Base-by-base conservation (phyloP, 371 early-diverging fungal species). In the Mortierella sp. region DNA sequence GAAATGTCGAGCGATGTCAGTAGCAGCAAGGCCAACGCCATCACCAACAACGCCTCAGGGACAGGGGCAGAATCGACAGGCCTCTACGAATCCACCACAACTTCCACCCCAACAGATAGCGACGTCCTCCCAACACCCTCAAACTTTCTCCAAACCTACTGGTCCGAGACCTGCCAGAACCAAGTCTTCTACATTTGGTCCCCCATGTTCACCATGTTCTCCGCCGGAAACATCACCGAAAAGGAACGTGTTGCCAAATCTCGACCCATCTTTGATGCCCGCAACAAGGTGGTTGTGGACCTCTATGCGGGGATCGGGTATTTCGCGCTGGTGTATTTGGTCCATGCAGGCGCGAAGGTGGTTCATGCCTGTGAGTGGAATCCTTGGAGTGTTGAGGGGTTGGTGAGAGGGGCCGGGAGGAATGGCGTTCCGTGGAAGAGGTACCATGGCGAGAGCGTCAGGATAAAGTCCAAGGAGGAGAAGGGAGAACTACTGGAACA, bases 361-460 rank as follows among this genome's bases (percentile, higher is more conserved):
- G 88, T 90, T 11, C 88, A 88, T 63, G 90, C 90, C 12, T 90
- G 90, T 60, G 90, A 90, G 74, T 83, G 83, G 88, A 90, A 90
- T 60, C 82, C 85, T 0, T 90, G 88, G 87, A 89, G 89, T 46
- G 87, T 90, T 3, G 72, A 89, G 46, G 90, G 90, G 18, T 55
- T 90, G 14, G 51, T 79, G 8, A 65, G 78, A 43, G 89, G 89
- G 1, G 84, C 89, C 2, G 60, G 24, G 18, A 71, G 60, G 55
- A 89, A 88, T 49, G 75, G 65, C 2, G 71, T 90, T 32, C 29
- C 58, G 6, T 87, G 83, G 78, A 74, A 75, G 35, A 77, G 68
- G n/a, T 75, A 73, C 24, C 46, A 43, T 24, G 75, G 70, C 32
- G 68, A 21, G 21, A 38, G 10, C 10, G 65, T 75, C 14, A 4